A percentile compares a stretch with the other conserved stretches of the same genome.
These are phyloP conservation scores for Candida palmyrensis DNA, from an alignment of 805 yeast species.

Conservation along the genomic window DNA sequence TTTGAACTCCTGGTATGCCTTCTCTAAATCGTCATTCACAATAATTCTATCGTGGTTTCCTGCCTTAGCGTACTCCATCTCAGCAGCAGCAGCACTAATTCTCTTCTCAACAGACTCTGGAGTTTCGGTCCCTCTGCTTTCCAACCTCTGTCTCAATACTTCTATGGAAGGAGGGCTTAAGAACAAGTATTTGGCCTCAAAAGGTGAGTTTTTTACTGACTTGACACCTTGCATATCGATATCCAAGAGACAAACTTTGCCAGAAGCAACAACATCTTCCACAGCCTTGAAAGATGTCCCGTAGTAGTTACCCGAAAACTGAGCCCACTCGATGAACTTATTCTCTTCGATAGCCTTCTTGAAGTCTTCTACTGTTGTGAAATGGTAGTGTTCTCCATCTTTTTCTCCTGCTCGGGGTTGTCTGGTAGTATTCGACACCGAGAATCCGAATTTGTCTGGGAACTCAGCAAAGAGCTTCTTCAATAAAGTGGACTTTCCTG, in stretches of 20 bases:
- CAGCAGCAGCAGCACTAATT: constrained; percentile 80
- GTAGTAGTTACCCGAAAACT: constrained; percentile 94
- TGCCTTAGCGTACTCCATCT: constrained; percentile 80
- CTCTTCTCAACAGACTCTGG: constrained; percentile 80
- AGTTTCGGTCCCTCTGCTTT: constrained; percentile 93
- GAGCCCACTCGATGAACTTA: constrained; percentile 95
- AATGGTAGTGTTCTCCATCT: constrained; percentile 86
- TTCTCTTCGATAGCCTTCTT: constrained; percentile 65
- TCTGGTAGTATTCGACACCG: constrained; percentile 92
- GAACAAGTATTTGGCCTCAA: constrained; percentile 83
- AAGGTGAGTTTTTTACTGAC: constrained; percentile 74
- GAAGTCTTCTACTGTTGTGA: constrained; percentile 75
- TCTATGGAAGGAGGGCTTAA: constrained; percentile 92
- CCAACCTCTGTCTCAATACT: constrained; percentile 66
- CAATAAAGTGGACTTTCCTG: constrained; percentile 93
- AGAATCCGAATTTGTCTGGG: constrained; percentile 89
- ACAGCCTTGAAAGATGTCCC: constrained; percentile 91
- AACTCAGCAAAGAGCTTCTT: constrained; percentile 85
- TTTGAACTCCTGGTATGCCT: constrained; percentile 78
- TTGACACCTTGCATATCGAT: constrained; percentile 99
- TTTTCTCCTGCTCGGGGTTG: constrained; percentile 87
- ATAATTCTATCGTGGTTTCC: constrained; percentile 90
- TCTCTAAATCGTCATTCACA: constrained; percentile 88
- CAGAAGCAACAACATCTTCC: constrained; percentile 56
- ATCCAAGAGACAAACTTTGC: constrained; percentile 84